Percentiles rank a stretch among this genome's conserved stretches.
phyloP scores from a whole-genome alignment of 2,329 filamentous ascomycete species.

The Ophiostoma perfectum region DNA sequence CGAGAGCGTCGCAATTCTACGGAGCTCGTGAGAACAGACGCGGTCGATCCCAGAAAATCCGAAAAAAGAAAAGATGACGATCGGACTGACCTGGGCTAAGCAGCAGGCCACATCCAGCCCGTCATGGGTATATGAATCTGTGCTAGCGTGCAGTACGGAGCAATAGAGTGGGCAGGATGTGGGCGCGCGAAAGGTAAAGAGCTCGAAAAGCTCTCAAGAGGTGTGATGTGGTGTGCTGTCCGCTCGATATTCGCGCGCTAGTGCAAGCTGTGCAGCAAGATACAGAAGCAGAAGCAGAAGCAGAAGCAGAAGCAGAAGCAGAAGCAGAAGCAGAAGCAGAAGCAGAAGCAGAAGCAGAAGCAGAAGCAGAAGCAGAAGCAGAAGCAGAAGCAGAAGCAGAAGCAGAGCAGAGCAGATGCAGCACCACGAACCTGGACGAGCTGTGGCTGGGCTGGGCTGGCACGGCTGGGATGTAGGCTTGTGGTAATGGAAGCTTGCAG shows the following conservation, averaged over 20 bases:
- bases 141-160: no score
- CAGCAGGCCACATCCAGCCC: background rate
- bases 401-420: no score
- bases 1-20: background rate
- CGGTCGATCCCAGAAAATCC: background rate
- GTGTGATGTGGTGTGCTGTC: background rate
- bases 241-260: background rate
- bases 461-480: background rate
- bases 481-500: background rate
- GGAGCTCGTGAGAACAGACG: background rate
- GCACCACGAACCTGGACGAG: conserved; percentile 17
- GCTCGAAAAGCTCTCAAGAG: background rate
- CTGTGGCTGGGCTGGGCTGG: conserved; percentile 14
- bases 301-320: background rate
- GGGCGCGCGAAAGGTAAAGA: background rate
- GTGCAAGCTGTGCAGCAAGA: conserved; percentile 1
- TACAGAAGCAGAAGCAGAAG: background rate
- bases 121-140: background rate
- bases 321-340: background rate
- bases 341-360: background rate
- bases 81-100: background rate
- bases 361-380: background rate
- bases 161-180: background rate
- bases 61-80: background rate
- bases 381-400: background rate